Evolutionary conservation across 1,284 basidiomycete genomes (phyloP).

Genomic region (Ceratobasidium sp.): DNA sequence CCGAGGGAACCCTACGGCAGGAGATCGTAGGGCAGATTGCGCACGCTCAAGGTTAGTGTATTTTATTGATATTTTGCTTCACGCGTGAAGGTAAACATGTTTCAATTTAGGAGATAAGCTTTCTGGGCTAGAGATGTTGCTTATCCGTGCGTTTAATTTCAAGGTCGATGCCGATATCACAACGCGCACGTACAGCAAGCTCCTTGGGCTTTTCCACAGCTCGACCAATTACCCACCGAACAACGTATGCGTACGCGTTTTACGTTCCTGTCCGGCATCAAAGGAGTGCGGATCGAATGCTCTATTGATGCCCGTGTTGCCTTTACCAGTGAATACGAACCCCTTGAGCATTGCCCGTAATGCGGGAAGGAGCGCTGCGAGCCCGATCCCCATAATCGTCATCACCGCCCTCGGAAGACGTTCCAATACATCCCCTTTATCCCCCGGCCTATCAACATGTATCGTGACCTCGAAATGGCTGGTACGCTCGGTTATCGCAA

Average conservation of each 20-base stretch:
- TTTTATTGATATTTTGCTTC: neutral
- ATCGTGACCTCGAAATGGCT: slow-evolving; percentile 46
- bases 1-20: neutral
- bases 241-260: neutral
- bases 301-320: slow-evolving; percentile 44
- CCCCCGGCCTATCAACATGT: slow-evolving; percentile 36
- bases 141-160: slow-evolving; percentile 36
- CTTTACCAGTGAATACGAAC: slow-evolving; percentile 34
- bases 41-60: neutral
- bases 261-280: slow-evolving; percentile 10
- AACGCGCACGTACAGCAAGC: too few relatives aligned
- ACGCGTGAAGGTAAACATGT: neutral
- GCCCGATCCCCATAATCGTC: neutral
- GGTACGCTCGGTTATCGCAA: slow-evolving; percentile 52
- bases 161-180: slow-evolving; percentile 40
- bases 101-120: slow-evolving; percentile 3
- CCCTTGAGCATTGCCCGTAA: slow-evolving; percentile 30
- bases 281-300: slow-evolving; percentile 30
- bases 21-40: neutral
- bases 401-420: neutral
- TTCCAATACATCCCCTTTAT: slow-evolving; percentile 48
- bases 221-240: too few relatives aligned
- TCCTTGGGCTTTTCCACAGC: too few relatives aligned
- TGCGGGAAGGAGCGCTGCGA: slow-evolving; percentile 41
- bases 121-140: neutral